Conservation (phyloP, 2,329 filamentous ascomycete genomes). For the Colletotrichum lupini region DNA sequence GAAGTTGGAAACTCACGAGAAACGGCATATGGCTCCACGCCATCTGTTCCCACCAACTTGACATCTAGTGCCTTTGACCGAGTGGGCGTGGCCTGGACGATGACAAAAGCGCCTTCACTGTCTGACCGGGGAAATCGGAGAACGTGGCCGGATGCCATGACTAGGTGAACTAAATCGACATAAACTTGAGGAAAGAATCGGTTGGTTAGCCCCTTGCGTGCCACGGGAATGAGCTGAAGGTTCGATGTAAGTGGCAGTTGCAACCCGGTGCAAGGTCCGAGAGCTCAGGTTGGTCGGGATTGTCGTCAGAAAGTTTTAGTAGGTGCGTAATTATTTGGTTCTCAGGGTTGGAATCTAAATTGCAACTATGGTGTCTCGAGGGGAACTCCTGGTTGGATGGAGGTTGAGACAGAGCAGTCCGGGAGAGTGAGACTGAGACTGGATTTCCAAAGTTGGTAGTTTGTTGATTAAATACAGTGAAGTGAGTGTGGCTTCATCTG, state of each 20-base stretch:
- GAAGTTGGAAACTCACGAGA: conserved; percentile 59
- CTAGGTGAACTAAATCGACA: neutral
- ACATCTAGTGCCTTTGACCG: conserved; percentile 68
- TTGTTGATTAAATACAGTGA: conserved; percentile 20
- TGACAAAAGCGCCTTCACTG: conserved; percentile 63
- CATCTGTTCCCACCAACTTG: conserved; percentile 76
- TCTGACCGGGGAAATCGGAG: conserved; percentile 70
- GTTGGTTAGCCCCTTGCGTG: conserved; percentile 11
- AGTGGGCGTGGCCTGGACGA: conserved; percentile 68
- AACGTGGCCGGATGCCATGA: conserved; percentile 47
- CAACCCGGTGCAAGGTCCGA: neutral
- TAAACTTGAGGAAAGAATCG: neutral
- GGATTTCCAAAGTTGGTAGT: conserved; percentile 8
- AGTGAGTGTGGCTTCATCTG: neutral
- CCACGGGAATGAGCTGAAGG: conserved; percentile 15
- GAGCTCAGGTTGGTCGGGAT: neutral
- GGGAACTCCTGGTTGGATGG: conserved; percentile 4
- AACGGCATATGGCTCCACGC: conserved; percentile 67
- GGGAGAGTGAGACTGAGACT: conserved; percentile 7
- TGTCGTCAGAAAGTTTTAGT: conserved; percentile 2
- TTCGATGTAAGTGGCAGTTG: neutral
- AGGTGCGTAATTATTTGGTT: conserved; percentile 3
- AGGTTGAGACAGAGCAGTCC: neutral
- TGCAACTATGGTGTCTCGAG: neutral
- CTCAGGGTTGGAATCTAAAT: conserved; percentile 1